Conservation (phyloP, 768 basidiomycete species). For the Glaciozyma antarctica region DNA sequence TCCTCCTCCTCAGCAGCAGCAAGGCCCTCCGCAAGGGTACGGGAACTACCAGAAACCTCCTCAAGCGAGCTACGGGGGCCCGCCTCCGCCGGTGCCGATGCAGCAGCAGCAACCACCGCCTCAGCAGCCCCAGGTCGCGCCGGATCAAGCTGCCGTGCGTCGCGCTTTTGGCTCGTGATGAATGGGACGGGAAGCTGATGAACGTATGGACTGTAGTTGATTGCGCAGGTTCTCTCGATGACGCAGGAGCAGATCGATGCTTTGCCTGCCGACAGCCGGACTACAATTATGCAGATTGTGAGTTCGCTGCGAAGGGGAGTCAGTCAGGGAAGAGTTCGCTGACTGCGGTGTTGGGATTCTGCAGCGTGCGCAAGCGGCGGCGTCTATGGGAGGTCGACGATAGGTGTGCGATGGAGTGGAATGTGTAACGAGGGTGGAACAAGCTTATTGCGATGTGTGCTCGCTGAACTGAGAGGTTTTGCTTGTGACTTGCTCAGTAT, state of each 20-base stretch:
- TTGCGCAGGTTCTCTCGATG: conserved; percentile 74
- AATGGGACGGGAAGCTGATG: not conserved
- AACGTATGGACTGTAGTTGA: conserved; percentile 43
- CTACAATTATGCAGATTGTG: conserved; percentile 71
- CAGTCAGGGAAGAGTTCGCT: too few relatives aligned
- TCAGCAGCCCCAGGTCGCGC: not conserved
- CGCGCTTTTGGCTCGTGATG: not conserved
- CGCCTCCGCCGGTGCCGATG: conserved; percentile 1
- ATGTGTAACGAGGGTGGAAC: too few relatives aligned
- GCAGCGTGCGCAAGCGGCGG: too few relatives aligned
- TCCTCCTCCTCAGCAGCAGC: conserved; percentile 13
- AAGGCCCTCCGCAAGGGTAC: not conserved
- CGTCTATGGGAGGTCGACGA: too few relatives aligned
- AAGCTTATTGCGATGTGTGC: too few relatives aligned
- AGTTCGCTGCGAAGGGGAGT: not conserved
- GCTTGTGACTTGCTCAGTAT: too few relatives aligned
- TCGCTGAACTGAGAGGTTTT: too few relatives aligned
- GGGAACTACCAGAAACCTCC: conserved; percentile 34
- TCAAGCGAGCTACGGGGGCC: conserved; percentile 25
- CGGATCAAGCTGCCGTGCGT: conserved; percentile 14
- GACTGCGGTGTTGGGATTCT: too few relatives aligned
- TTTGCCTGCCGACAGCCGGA: conserved; percentile 65
- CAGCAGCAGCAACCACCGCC: not conserved
- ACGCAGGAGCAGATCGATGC: conserved; percentile 73
- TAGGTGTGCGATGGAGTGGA: too few relatives aligned